Conservation (phyloP, 495 filamentous ascomycete genomes). For the Podospora comata region DNA sequence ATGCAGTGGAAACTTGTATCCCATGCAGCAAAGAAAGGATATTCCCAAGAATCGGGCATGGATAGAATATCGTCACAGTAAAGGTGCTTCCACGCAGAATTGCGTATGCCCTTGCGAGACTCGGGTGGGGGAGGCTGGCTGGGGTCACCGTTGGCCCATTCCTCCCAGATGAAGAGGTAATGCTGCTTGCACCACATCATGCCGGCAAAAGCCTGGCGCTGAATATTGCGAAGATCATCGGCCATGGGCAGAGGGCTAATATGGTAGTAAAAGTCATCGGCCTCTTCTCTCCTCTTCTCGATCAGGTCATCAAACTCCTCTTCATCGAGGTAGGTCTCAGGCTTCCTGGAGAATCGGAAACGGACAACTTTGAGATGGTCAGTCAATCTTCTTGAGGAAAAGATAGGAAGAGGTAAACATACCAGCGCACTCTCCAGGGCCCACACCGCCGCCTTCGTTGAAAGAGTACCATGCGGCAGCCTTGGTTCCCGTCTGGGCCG, state of each 20-base stretch:
- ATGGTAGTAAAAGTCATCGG: slow-evolving; percentile 91
- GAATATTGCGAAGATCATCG: slow-evolving; percentile 91
- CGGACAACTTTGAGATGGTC: slow-evolving; percentile 63
- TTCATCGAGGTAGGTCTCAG: slow-evolving; percentile 79
- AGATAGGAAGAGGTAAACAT: slow-evolving; percentile 9
- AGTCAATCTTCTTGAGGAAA: not conserved
- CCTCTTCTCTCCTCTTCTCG: slow-evolving; percentile 77
- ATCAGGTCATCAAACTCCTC: slow-evolving; percentile 89
- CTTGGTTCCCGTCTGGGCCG: slow-evolving; percentile 77
- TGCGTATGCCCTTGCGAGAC: slow-evolving; percentile 75
- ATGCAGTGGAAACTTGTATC: slow-evolving; percentile 97
- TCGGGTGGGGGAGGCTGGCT: slow-evolving; percentile 75
- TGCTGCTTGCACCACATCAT: slow-evolving; percentile 99
- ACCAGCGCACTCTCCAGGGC: slow-evolving; percentile 81
- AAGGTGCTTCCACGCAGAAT: slow-evolving; percentile 88
- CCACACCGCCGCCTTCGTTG: slow-evolving; percentile 80
- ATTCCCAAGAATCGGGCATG: slow-evolving; percentile 98
- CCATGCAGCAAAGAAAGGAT: slow-evolving; percentile 98
- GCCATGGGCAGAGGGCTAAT: slow-evolving; percentile 93
- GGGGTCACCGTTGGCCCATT: slow-evolving; percentile 85
- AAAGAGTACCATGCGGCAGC: slow-evolving; percentile 89
- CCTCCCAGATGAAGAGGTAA: slow-evolving; percentile 95
- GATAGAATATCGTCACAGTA: slow-evolving; percentile 91
- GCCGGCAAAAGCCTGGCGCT: slow-evolving; percentile 87
- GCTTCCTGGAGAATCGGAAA: slow-evolving; percentile 75